phyloP scores from a whole-genome alignment of 2,329 filamentous ascomycete species.

The Pseudogymnoascus sp. region DNA sequence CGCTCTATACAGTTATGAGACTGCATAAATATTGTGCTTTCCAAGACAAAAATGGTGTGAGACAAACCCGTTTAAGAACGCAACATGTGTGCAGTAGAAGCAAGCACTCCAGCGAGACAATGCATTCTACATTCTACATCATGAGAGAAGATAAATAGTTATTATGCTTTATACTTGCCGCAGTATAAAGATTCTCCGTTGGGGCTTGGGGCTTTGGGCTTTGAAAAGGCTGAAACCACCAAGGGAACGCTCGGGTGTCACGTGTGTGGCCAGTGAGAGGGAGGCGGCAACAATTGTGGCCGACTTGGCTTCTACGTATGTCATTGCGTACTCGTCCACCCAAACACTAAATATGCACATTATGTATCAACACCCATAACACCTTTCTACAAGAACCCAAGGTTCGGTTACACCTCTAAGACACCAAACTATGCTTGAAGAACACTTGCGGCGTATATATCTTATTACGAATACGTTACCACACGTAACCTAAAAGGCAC shows the following conservation, averaged over 20 bases:
- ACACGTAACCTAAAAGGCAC: not conserved
- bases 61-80: not conserved
- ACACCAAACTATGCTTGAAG: not conserved
- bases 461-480: conserved; percentile 1
- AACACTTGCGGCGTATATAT: conserved; percentile 1
- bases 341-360: conserved; percentile 4
- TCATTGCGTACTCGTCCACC: conserved; percentile 6
- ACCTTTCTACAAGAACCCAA: not conserved
- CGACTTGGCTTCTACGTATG: conserved; percentile 1
- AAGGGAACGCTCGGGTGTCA: conserved; percentile 1
- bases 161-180: not conserved
- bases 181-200: not conserved
- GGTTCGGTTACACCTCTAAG: not conserved
- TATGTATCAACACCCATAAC: conserved; percentile 1
- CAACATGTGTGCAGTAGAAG: not conserved
- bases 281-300: conserved; percentile 5
- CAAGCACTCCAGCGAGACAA: not conserved
- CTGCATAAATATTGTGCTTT: not conserved
- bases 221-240: not conserved
- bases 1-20: not conserved
- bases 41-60: not conserved
- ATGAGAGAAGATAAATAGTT: not conserved
- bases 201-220: not conserved
- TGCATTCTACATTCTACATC: not conserved
- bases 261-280: not conserved